Evolutionary conservation across 83 land plant species (phyloP).

Genomic region (Picea engelmannii): DNA sequence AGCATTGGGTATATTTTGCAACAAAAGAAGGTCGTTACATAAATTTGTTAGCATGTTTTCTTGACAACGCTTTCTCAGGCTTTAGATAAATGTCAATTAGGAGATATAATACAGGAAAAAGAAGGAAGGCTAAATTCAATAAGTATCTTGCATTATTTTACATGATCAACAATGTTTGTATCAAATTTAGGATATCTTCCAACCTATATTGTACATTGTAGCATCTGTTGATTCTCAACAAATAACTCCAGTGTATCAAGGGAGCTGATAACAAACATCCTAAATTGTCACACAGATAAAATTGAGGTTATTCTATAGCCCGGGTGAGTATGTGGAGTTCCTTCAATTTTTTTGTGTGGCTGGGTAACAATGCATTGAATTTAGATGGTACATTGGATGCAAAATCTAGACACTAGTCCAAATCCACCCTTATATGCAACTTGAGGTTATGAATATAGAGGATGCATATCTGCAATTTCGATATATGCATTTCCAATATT

Average conservation of each 20-base stretch:
- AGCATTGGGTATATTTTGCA: not conserved
- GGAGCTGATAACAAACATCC: constrained; percentile 21
- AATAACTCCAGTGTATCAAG: too few relatives aligned
- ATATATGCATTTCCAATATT: too few relatives aligned
- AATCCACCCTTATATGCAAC: too few relatives aligned
- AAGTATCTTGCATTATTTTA: constrained; percentile 34
- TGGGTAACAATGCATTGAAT: too few relatives aligned
- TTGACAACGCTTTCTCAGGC: constrained; percentile 39
- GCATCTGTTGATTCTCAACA: too few relatives aligned
- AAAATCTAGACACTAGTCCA: too few relatives aligned
- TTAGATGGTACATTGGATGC: too few relatives aligned
- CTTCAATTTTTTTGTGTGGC: too few relatives aligned
- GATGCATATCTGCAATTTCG: too few relatives aligned
- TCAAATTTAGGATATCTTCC: constrained; percentile 86
- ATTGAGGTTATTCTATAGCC: constrained; percentile 87
- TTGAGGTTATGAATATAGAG: too few relatives aligned
- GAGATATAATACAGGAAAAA: constrained; percentile 66
- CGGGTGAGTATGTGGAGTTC: constrained; percentile 36
- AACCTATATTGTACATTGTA: constrained; percentile 27
- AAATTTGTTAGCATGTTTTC: not conserved
- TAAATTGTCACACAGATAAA: constrained; percentile 30
- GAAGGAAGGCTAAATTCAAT: constrained; percentile 66
- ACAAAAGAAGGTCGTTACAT: not conserved
- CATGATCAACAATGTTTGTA: too few relatives aligned
- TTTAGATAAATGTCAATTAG: constrained; percentile 88